Percentiles rank a stretch among this genome's conserved stretches.
Evolutionary conservation across 306 rosid species (phyloP).

Genomic region (Gleditsia sinensis): DNA sequence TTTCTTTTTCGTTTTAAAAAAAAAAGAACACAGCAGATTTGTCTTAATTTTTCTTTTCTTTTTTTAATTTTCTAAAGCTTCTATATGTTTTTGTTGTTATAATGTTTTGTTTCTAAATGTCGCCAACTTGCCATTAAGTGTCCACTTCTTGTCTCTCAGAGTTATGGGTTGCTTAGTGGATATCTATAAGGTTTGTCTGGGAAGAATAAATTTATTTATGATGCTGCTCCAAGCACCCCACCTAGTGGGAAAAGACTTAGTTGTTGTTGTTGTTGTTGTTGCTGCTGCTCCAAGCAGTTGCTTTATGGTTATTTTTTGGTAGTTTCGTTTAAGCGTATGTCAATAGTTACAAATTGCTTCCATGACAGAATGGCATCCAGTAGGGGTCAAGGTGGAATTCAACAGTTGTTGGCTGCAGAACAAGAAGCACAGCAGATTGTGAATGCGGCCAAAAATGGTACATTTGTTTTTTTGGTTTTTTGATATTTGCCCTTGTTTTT

Average conservation of each 20-base stretch:
- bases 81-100: neutral
- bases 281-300: neutral
- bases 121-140: no score
- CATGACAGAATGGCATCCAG: constrained; percentile 68
- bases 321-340: constrained; percentile 3
- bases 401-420: constrained; percentile 86
- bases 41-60: no score
- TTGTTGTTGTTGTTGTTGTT: no score
- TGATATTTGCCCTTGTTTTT: neutral
- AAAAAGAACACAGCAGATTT: neutral
- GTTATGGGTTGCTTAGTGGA: neutral
- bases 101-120: neutral
- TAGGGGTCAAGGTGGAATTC: constrained; percentile 90
- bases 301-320: constrained; percentile 6
- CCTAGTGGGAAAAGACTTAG: no score
- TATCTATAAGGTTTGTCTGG: neutral
- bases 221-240: neutral
- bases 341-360: neutral
- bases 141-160: no score
- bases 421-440: constrained; percentile 89
- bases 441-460: constrained; percentile 86
- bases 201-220: neutral
- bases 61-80: neutral
- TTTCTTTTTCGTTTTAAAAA: no score
- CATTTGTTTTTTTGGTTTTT: neutral